A percentile compares a stretch with the other conserved stretches of the same genome.
Conservation (phyloP, 2,329 filamentous ascomycete species). For the Colletotrichum siamense region DNA sequence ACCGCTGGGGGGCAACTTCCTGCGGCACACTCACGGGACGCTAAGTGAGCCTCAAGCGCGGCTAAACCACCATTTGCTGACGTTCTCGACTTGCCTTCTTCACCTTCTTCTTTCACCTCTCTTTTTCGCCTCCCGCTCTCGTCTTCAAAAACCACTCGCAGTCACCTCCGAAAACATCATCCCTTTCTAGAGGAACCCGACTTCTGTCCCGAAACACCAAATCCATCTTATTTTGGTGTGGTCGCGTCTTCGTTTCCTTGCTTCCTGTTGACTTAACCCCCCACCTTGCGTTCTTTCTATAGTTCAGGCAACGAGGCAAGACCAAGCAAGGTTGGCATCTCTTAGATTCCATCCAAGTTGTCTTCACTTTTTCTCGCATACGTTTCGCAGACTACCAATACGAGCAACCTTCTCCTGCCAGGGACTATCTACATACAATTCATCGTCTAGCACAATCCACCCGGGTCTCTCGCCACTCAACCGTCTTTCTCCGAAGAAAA, state of each 20-base stretch:
- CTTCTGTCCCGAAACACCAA: background rate
- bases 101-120: background rate
- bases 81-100: conserved; percentile 7
- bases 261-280: background rate
- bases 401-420: background rate
- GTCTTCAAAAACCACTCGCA: background rate
- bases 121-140: background rate
- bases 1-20: background rate
- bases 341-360: background rate
- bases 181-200: background rate
- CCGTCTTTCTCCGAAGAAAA: background rate
- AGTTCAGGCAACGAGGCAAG: background rate
- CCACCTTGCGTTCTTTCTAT: background rate
- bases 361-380: background rate
- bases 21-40: conserved; percentile 1
- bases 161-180: background rate
- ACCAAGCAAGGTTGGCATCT: background rate
- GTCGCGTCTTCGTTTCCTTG: background rate
- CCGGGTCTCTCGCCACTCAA: background rate
- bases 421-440: background rate
- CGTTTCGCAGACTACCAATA: background rate
- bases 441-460: background rate
- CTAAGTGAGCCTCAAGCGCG: conserved; percentile 14
- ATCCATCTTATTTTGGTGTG: background rate
- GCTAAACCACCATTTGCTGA: background rate